Conservation (phyloP, 305 asterid genomes). For the Fraxinus ornus region DNA sequence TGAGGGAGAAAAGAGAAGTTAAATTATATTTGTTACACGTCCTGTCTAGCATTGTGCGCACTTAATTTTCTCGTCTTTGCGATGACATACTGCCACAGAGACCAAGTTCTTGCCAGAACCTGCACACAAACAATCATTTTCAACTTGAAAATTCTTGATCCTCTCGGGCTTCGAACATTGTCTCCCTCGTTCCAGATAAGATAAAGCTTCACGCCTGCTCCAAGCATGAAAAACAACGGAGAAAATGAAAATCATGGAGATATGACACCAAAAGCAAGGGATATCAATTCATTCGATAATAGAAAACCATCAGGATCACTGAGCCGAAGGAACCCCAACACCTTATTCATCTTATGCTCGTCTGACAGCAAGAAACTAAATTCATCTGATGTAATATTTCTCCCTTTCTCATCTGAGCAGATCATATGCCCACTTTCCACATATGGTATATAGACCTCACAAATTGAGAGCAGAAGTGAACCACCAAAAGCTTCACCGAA, state of each 20-base stretch:
- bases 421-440: constrained; percentile 64
- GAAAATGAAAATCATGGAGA: constrained; percentile 34
- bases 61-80: neutral
- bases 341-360: constrained; percentile 30
- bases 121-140: neutral
- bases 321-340: constrained; percentile 50
- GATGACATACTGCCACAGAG: neutral
- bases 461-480: constrained; percentile 45
- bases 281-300: constrained; percentile 83
- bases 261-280: constrained; percentile 64
- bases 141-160: neutral
- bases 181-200: neutral
- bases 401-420: constrained; percentile 53
- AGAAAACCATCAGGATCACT: constrained; percentile 91
- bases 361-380: constrained; percentile 28
- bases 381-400: constrained; percentile 41
- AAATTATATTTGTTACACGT: neutral
- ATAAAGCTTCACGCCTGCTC: neutral
- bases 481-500: constrained; percentile 63
- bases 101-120: neutral
- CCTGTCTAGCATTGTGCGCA: neutral
- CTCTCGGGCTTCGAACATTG: neutral
- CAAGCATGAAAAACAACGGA: neutral
- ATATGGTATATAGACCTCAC: constrained; percentile 52
- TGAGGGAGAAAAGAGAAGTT: neutral